Conservation (phyloP, 192 early-diverging fungal genomes). For the Chytriomyces sp. region DNA sequence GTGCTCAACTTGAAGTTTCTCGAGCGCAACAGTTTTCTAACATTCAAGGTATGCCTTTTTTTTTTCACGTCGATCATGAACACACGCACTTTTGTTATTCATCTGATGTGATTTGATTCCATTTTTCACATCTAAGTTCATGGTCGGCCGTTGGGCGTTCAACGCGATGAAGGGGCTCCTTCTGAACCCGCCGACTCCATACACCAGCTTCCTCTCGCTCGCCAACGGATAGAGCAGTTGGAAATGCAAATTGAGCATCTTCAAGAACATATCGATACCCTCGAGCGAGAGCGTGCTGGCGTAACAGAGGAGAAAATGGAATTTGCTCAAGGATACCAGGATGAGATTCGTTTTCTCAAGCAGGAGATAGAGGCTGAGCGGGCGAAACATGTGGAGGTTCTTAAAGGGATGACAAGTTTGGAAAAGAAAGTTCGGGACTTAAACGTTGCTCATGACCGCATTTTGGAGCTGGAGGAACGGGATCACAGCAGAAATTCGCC, state of each 20-base stretch:
- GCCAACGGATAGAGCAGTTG: constrained; percentile 57
- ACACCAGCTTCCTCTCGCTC: constrained; percentile 49
- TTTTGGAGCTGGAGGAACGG: constrained; percentile 9
- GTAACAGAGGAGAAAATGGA: constrained; percentile 22
- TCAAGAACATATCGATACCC: constrained; percentile 56
- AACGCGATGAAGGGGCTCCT: constrained; percentile 29
- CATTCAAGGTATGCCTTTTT: constrained; percentile 23
- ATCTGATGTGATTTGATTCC: background rate
- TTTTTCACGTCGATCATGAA: background rate
- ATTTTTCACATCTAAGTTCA: background rate
- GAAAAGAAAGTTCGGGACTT: constrained; percentile 42
- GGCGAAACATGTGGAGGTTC: constrained; percentile 7
- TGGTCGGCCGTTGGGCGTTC: constrained; percentile 5
- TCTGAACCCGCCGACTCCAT: constrained; percentile 25
- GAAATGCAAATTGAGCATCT: constrained; percentile 59
- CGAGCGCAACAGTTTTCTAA: constrained; percentile 56
- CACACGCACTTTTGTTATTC: constrained; percentile 20
- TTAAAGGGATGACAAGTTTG: background rate
- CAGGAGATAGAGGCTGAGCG: constrained; percentile 23
- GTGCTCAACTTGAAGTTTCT: constrained; percentile 52
- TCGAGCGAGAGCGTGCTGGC: constrained; percentile 45
- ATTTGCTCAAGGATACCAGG: constrained; percentile 31
- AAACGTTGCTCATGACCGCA: constrained; percentile 36
- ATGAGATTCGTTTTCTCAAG: constrained; percentile 30
- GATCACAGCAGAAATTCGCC: background rate